A percentile compares a stretch with the other conserved stretches of the same genome.
Evolutionary conservation across 345 rosid genomes (phyloP).

Genomic region (Camelina sativa): DNA sequence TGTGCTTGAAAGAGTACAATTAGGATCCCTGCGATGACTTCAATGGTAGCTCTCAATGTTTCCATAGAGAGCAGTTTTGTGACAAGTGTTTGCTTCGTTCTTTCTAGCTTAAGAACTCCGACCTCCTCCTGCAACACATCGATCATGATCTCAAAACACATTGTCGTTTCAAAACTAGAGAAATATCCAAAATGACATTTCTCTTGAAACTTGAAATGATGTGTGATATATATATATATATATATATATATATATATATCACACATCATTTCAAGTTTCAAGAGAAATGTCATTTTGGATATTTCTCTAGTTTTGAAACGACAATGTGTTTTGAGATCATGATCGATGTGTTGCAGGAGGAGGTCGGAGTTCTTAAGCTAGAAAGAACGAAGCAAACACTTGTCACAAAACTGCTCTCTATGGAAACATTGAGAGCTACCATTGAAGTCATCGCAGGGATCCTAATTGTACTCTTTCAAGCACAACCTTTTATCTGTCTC

Average conservation of each 20-base stretch:
- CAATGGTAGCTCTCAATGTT: conserved; percentile 14
- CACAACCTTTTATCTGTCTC: conserved; percentile 24
- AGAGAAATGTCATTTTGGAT: background rate
- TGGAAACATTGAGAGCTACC: conserved; percentile 18
- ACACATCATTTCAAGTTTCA: background rate
- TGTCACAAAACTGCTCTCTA: conserved; percentile 7
- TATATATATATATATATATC: too few species aligned
- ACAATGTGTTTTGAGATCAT: too few species aligned
- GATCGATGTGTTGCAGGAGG: conserved; percentile 18
- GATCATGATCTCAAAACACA: too few species aligned
- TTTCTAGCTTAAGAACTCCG: conserved; percentile 16
- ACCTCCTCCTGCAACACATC: conserved; percentile 10
- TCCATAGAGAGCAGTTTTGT: conserved; percentile 15
- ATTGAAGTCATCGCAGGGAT: conserved; percentile 17
- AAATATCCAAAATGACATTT: background rate
- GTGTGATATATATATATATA: background rate
- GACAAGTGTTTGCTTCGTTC: background rate
- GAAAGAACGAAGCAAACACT: conserved; percentile 9
- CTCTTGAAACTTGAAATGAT: background rate
- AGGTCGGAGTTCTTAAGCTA: conserved; percentile 10
- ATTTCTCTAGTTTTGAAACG: too few species aligned
- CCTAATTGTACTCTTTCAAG: conserved; percentile 30
- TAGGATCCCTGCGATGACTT: conserved; percentile 20
- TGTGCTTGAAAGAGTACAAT: conserved; percentile 33
- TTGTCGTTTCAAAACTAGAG: too few species aligned